Percentiles rank a stretch among this genome's conserved stretches.
These are phyloP conservation scores for Nothophytophthora sp. DNA, from an alignment of 352 stramenopile species.

Conservation along the genomic window DNA sequence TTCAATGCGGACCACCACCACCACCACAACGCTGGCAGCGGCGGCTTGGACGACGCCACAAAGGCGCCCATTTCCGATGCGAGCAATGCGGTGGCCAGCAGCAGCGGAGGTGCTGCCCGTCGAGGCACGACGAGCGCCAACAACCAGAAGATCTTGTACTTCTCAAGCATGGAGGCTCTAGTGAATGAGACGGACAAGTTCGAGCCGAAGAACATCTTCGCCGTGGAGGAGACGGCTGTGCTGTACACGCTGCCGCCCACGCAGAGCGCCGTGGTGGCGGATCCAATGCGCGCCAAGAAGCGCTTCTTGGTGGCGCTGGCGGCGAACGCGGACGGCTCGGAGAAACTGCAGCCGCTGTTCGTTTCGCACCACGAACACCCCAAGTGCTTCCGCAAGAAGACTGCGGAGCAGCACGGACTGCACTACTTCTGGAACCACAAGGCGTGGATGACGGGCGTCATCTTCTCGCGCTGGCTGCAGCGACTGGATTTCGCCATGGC, in stretches of 20 bases:
- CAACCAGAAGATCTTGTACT: constrained; percentile 52
- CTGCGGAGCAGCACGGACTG: constrained; percentile 73
- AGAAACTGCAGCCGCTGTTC: constrained; percentile 81
- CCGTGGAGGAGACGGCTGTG: constrained; percentile 74
- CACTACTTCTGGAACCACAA: constrained; percentile 88
- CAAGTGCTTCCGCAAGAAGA: constrained; percentile 78
- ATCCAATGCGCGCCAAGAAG: constrained; percentile 67
- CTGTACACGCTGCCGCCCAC: constrained; percentile 72
- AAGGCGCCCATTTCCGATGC: too few species aligned
- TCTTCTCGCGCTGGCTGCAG: constrained; percentile 85
- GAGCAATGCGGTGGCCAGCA: background rate
- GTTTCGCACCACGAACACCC: constrained; percentile 80
- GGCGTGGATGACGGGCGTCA: constrained; percentile 82
- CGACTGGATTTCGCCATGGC: constrained; percentile 80
- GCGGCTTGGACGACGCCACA: background rate
- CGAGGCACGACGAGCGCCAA: background rate
- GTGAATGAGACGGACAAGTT: constrained; percentile 75
- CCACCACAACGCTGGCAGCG: constrained; percentile 1
- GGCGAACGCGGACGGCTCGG: constrained; percentile 69
- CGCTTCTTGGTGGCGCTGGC: constrained; percentile 66
- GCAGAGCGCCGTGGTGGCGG: constrained; percentile 42
- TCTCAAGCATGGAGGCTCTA: constrained; percentile 62
- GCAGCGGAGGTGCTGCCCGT: background rate
- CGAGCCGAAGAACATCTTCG: constrained; percentile 70
- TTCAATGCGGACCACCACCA: constrained; percentile 71